A percentile compares a stretch with the other conserved stretches of the same genome.
These are phyloP conservation scores for Sporothrix phasma DNA, from an alignment of 2,329 filamentous ascomycete species.

Conservation along the genomic window DNA sequence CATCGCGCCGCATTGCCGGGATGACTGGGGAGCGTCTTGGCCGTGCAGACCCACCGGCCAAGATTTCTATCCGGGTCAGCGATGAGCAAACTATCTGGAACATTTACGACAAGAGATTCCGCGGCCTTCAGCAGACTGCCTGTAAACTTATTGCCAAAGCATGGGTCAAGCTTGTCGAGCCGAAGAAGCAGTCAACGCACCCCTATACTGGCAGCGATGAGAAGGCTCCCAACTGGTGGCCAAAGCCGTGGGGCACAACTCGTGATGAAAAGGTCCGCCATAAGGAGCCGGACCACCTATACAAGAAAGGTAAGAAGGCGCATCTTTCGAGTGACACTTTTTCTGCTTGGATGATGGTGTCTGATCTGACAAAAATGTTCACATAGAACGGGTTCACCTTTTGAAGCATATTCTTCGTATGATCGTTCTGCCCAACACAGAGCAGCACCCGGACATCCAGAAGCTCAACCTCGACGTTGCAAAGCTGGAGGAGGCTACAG, in stretches of 20 bases:
- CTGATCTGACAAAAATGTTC: constrained; percentile 15
- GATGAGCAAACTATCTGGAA: constrained; percentile 44
- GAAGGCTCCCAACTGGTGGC: constrained; percentile 59
- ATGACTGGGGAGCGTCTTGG: constrained; percentile 32
- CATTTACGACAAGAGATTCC: constrained; percentile 53
- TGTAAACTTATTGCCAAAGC: constrained; percentile 65
- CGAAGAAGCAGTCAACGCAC: constrained; percentile 66
- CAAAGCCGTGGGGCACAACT: constrained; percentile 41
- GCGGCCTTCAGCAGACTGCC: constrained; percentile 57
- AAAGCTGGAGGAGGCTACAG: constrained; percentile 49
- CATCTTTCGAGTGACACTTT: neutral
- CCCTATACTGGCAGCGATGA: constrained; percentile 59
- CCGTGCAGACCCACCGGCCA: constrained; percentile 28
- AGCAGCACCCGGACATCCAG: constrained; percentile 42
- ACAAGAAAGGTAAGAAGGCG: constrained; percentile 48
- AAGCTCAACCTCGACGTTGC: constrained; percentile 43
- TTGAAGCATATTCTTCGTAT: constrained; percentile 51
- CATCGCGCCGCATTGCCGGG: constrained; percentile 29
- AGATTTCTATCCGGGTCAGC: constrained; percentile 41
- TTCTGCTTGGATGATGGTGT: too few relatives aligned
- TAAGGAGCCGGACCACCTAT: constrained; percentile 64
- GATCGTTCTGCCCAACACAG: constrained; percentile 40
- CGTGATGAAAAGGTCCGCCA: constrained; percentile 50
- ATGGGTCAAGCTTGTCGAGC: constrained; percentile 66
- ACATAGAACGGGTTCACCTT: constrained; percentile 47